Conservation (phyloP, 2,329 filamentous ascomycete genomes). For the Coleophoma eucalyptorum region DNA sequence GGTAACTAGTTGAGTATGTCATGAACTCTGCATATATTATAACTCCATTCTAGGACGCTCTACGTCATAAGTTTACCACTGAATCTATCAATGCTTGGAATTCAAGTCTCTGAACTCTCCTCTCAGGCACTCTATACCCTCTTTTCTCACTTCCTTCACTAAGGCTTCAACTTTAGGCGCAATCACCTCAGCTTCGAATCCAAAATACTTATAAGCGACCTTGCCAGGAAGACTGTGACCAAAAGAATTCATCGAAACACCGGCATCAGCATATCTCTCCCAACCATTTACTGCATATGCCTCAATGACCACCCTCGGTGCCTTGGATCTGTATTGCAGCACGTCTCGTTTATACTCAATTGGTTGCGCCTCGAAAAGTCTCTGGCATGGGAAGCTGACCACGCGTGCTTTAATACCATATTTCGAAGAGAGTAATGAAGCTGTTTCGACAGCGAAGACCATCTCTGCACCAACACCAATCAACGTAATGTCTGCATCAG, state of each 20-base stretch:
- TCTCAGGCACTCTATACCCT: conserved; percentile 14
- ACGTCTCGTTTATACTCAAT: conserved; percentile 41
- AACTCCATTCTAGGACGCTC: no score
- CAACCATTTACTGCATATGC: conserved; percentile 54
- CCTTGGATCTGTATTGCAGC: conserved; percentile 35
- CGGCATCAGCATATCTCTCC: conserved; percentile 58
- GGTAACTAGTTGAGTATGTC: no score
- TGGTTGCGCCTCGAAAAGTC: conserved; percentile 38
- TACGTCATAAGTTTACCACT: no score
- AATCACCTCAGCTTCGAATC: conserved; percentile 43
- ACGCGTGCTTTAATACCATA: conserved; percentile 34
- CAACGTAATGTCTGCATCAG: conserved; percentile 40
- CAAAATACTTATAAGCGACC: conserved; percentile 51
- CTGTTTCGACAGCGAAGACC: conserved; percentile 37
- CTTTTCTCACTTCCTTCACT: conserved; percentile 26
- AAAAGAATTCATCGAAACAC: conserved; percentile 47
- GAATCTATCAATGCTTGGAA: background rate
- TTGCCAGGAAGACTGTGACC: conserved; percentile 52
- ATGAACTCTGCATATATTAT: no score
- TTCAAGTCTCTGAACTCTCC: conserved; percentile 11
- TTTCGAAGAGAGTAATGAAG: conserved; percentile 30
- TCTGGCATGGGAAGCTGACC: conserved; percentile 41
- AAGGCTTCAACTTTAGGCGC: conserved; percentile 27
- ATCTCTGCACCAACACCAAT: conserved; percentile 36
- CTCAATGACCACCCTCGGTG: conserved; percentile 54